These are phyloP conservation scores for Eimeria tenella DNA, from an alignment of 169 alveolate species.

Conservation along the genomic window DNA sequence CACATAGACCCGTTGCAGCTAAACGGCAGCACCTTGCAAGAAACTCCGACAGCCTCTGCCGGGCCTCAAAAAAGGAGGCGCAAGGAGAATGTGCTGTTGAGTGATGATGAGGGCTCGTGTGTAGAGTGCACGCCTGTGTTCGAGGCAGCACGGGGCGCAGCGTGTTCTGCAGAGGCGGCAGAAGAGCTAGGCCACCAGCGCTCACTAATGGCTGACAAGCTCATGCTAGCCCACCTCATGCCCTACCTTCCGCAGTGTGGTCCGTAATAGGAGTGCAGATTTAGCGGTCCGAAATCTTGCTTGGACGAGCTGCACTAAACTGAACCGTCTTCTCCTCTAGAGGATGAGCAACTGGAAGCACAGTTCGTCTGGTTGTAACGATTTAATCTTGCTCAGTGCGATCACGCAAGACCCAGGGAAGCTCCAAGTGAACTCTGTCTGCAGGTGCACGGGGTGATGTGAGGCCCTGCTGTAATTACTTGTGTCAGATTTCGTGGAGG, in stretches of 20 bases:
- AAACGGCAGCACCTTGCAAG: conserved; percentile 18
- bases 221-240: conserved; percentile 61
- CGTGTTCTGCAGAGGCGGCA: conserved; percentile 14
- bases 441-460: conserved; percentile 4
- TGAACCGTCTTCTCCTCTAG: not conserved
- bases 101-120: conserved; percentile 20
- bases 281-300: not conserved
- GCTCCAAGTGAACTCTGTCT: not conserved
- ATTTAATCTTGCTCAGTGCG: conserved; percentile 28
- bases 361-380: conserved; percentile 17
- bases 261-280: not conserved
- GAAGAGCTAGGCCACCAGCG: conserved; percentile 35
- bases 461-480: not conserved
- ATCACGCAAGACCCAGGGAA: conserved; percentile 20
- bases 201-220: conserved; percentile 69
- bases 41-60: not conserved
- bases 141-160: not conserved
- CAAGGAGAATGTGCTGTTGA: conserved; percentile 6
- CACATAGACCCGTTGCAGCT: not conserved
- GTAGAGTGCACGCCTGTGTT: conserved; percentile 21
- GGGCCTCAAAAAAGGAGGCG: conserved; percentile 6
- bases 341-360: conserved; percentile 11
- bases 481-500: not conserved
- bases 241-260: conserved; percentile 64
- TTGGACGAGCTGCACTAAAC: not conserved